A percentile compares a stretch with the other conserved stretches of the same genome.
Evolutionary conservation across 2,329 filamentous ascomycete species (phyloP).

Genomic region (Chrysoporthe puriensis): DNA sequence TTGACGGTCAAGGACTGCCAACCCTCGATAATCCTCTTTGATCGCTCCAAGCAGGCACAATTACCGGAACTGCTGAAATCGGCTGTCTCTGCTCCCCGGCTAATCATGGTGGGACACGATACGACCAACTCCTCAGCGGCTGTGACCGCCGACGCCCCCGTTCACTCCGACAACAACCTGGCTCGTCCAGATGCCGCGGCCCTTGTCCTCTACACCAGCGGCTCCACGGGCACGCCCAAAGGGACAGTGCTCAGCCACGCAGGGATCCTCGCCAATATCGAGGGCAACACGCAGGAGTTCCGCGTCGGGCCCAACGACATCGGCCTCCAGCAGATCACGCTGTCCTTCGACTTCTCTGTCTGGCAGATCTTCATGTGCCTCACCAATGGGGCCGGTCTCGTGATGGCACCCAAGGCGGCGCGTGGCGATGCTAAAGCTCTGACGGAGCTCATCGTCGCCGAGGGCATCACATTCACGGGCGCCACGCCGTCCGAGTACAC

Average conservation of each 20-base stretch:
- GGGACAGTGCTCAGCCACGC: constrained; percentile 42
- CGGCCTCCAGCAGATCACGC: constrained; percentile 40
- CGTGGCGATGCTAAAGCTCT: constrained; percentile 41
- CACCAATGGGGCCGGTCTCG: constrained; percentile 35
- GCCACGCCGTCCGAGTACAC: constrained; percentile 45
- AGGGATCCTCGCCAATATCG: constrained; percentile 37
- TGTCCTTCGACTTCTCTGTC: constrained; percentile 46
- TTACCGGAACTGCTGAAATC: too few species aligned
- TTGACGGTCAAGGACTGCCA: constrained; percentile 31
- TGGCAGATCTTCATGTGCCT: constrained; percentile 37
- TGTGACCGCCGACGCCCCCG: too few species aligned
- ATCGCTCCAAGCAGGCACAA: neutral
- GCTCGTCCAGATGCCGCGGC: constrained; percentile 19
- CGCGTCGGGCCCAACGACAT: constrained; percentile 20
- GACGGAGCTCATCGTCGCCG: constrained; percentile 36
- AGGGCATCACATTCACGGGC: constrained; percentile 40
- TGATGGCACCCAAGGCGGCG: constrained; percentile 33
- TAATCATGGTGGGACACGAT: neutral
- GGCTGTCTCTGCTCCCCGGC: neutral
- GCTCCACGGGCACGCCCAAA: constrained; percentile 44
- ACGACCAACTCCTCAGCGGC: neutral
- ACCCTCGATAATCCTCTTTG: neutral
- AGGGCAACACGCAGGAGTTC: constrained; percentile 34
- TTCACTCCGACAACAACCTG: too few species aligned
- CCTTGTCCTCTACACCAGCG: constrained; percentile 41